These are phyloP conservation scores for Cicer pinnatifidum DNA, from an alignment of 306 rosid species.

Conservation along the genomic window DNA sequence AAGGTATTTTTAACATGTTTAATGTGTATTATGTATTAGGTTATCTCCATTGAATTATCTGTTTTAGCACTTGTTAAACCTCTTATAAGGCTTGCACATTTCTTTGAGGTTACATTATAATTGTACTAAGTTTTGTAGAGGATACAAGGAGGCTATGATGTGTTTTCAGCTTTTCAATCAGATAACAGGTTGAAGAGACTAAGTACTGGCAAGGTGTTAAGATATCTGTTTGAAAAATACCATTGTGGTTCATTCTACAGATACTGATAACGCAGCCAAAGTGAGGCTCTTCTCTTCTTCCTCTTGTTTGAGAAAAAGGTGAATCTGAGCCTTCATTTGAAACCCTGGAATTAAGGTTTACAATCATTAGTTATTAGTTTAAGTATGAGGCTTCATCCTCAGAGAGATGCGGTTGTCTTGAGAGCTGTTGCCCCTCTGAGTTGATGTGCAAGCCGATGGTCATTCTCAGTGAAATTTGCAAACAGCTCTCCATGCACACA, in stretches of 20 bases:
- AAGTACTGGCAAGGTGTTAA: conserved; percentile 39
- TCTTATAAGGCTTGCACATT: conserved; percentile 2
- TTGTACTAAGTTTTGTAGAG: not conserved
- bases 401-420: conserved; percentile 37
- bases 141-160: conserved; percentile 39
- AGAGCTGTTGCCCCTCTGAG: conserved; percentile 40
- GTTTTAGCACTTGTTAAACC: conserved; percentile 1
- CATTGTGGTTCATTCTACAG: conserved; percentile 9
- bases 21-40: not conserved
- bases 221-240: conserved; percentile 14
- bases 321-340: conserved; percentile 38
- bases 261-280: conserved; percentile 38
- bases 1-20: not conserved
- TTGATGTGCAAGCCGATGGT: conserved; percentile 38
- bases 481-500: conserved; percentile 30
- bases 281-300: conserved; percentile 19
- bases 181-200: conserved; percentile 26
- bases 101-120: not conserved
- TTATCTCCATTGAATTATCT: not conserved
- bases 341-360: not conserved
- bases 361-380: conserved; percentile 35
- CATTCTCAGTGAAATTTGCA: not conserved
- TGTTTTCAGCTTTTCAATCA: conserved; percentile 30
- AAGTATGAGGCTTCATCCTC: conserved; percentile 43
- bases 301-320: conserved; percentile 11